Evolutionary conservation across 805 yeast species (phyloP).

Genomic region (Suhomyces sp.): DNA sequence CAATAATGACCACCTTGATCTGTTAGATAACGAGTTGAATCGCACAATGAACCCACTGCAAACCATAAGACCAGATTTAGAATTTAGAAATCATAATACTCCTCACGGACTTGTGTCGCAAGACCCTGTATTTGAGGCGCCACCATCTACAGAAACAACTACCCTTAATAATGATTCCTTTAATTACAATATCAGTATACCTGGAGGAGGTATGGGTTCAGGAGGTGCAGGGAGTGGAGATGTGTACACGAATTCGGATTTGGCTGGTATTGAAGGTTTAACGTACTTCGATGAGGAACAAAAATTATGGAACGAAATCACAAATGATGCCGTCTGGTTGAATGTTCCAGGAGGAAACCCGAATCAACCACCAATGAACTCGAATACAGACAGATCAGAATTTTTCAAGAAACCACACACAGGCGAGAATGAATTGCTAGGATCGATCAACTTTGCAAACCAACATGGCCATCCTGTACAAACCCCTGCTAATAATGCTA

Average conservation of each 20-base stretch:
- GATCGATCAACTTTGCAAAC: constrained; percentile 3
- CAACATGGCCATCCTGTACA: constrained; percentile 2
- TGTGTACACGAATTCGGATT: constrained; percentile 35
- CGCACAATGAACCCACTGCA: neutral
- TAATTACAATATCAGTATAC: constrained; percentile 16
- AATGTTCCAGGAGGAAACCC: constrained; percentile 28
- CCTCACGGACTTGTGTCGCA: neutral
- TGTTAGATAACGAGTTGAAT: constrained; percentile 17
- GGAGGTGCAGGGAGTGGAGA: constrained; percentile 17
- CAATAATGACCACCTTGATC: constrained; percentile 12
- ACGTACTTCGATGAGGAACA: constrained; percentile 44
- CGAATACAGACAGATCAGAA: constrained; percentile 3
- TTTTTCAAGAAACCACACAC: constrained; percentile 7
- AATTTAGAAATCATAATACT: no score
- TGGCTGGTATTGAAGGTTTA: constrained; percentile 44
- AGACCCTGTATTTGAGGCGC: neutral
- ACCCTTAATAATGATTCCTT: constrained; percentile 17
- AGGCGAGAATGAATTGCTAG: neutral
- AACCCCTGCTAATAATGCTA: neutral
- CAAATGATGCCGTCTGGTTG: constrained; percentile 77
- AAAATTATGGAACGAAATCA: constrained; percentile 73
- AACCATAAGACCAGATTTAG: neutral
- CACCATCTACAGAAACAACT: neutral
- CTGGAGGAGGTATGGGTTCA: constrained; percentile 4
- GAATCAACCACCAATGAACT: constrained; percentile 16